Evolutionary conservation across 345 rosid genomes (phyloP).

Genomic region (Cardamine occulta): DNA sequence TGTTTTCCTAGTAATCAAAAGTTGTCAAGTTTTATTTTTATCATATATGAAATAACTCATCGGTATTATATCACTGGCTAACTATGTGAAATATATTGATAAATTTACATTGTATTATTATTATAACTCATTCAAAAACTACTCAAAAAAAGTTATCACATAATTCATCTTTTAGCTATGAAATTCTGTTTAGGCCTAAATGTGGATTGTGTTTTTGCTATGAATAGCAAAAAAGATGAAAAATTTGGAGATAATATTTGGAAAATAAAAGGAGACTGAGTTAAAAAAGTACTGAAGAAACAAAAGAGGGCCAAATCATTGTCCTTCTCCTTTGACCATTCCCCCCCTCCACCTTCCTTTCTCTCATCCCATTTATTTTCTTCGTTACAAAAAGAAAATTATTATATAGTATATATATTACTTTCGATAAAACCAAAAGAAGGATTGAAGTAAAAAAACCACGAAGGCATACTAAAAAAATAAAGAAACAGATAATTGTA

Average conservation of each 20-base stretch:
- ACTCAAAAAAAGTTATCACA: neutral
- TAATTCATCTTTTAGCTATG: neutral
- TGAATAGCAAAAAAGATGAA: slow-evolving; percentile 30
- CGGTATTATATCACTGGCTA: neutral
- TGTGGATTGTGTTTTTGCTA: slow-evolving; percentile 37
- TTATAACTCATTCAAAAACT: neutral
- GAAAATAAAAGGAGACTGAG: slow-evolving; percentile 36
- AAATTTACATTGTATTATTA: neutral
- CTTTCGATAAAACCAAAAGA: slow-evolving; percentile 3
- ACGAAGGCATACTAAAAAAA: neutral
- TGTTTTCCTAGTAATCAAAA: slow-evolving; percentile 3
- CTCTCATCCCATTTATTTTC: slow-evolving; percentile 21
- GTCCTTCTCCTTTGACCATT: slow-evolving; percentile 44
- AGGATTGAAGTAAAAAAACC: neutral
- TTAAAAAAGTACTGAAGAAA: slow-evolving; percentile 34
- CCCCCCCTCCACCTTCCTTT: slow-evolving; percentile 28
- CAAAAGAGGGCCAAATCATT: slow-evolving; percentile 41
- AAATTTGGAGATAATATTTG: slow-evolving; percentile 28
- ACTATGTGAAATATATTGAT: neutral
- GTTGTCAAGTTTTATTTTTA: neutral
- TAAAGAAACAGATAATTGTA: neutral
- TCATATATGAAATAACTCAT: neutral
- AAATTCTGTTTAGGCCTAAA: neutral
- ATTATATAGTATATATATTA: neutral
- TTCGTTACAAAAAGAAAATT: neutral